A percentile compares a stretch with the other conserved stretches of the same genome.
phyloP scores from a whole-genome alignment of 1,284 basidiomycete genomes.

The Cystobasidium slooffiae region DNA sequence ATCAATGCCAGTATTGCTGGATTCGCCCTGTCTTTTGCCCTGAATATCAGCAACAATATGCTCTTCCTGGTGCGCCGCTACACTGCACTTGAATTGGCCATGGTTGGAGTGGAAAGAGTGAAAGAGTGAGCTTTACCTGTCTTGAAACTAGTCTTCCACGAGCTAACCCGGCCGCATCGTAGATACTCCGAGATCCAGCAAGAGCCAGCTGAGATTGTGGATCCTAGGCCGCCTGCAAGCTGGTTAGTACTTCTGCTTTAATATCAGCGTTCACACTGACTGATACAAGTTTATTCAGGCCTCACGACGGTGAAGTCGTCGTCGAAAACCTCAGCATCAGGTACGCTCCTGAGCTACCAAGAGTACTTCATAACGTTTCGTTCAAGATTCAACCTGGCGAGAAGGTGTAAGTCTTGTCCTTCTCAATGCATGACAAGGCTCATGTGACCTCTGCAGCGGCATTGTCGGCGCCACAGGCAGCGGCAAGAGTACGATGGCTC shows the following conservation, averaged over 20 bases:
- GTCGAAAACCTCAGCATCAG: conserved; percentile 69
- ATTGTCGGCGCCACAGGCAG: conserved; percentile 62
- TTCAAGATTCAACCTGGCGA: conserved; percentile 70
- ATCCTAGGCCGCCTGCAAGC: conserved; percentile 74
- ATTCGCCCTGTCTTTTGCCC: conserved; percentile 59
- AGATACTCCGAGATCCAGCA: conserved; percentile 68
- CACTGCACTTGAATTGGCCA: conserved; percentile 82
- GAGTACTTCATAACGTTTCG: conserved; percentile 70
- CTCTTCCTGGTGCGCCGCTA: conserved; percentile 51
- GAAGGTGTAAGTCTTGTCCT: conserved; percentile 72
- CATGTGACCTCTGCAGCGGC: conserved; percentile 29
- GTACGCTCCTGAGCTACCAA: conserved; percentile 72
- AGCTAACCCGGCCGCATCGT: not conserved
- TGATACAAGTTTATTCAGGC: conserved; percentile 57
- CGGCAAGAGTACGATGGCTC: conserved; percentile 85
- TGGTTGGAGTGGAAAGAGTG: conserved; percentile 91
- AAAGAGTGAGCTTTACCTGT: conserved; percentile 65
- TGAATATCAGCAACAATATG: conserved; percentile 56
- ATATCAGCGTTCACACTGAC: not conserved
- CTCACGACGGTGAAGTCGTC: conserved; percentile 65
- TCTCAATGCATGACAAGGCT: not conserved
- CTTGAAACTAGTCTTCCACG: not conserved
- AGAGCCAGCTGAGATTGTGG: conserved; percentile 55
- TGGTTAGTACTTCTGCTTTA: conserved; percentile 58
- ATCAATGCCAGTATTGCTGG: conserved; percentile 59